phyloP scores from a whole-genome alignment of 2,329 filamentous ascomycete genomes.

The Zymoseptoria tritici region DNA sequence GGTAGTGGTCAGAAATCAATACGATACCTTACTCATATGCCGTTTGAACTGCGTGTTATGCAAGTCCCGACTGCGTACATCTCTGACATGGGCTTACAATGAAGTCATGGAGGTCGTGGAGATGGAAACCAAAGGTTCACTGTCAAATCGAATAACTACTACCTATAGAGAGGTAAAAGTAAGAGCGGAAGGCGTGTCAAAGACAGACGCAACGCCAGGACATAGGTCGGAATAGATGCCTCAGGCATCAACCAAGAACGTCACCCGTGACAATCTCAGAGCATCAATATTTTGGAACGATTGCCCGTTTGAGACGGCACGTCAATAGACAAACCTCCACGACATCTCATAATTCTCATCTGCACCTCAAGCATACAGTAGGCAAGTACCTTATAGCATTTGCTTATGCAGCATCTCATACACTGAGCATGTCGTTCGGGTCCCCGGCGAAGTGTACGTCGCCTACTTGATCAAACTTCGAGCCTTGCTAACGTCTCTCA shows the following conservation, averaged over 20 bases:
- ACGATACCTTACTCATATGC: neutral
- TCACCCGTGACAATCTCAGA: too few relatives aligned
- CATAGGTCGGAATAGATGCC: too few relatives aligned
- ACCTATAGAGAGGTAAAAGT: too few relatives aligned
- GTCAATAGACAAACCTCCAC: neutral
- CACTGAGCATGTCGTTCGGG: constrained; percentile 21
- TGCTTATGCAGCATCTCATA: constrained; percentile 7
- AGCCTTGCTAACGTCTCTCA: constrained; percentile 8
- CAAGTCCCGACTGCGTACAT: neutral
- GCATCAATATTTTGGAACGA: too few relatives aligned
- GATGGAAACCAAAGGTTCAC: too few relatives aligned
- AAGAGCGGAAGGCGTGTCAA: too few relatives aligned
- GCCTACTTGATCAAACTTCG: neutral
- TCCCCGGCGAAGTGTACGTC: constrained; percentile 19
- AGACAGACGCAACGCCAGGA: too few relatives aligned
- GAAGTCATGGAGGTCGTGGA: too few relatives aligned
- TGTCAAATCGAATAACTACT: too few relatives aligned
- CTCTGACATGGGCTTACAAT: neutral
- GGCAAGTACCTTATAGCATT: neutral
- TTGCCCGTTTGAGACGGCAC: neutral
- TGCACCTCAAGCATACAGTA: neutral
- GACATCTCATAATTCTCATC: neutral
- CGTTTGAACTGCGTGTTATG: neutral
- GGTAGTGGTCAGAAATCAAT: neutral
- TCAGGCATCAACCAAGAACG: too few relatives aligned